Percentiles rank a stretch among this genome's conserved stretches.
Conservation (phyloP, 306 rosid species). For the Cicer yamashitae region DNA sequence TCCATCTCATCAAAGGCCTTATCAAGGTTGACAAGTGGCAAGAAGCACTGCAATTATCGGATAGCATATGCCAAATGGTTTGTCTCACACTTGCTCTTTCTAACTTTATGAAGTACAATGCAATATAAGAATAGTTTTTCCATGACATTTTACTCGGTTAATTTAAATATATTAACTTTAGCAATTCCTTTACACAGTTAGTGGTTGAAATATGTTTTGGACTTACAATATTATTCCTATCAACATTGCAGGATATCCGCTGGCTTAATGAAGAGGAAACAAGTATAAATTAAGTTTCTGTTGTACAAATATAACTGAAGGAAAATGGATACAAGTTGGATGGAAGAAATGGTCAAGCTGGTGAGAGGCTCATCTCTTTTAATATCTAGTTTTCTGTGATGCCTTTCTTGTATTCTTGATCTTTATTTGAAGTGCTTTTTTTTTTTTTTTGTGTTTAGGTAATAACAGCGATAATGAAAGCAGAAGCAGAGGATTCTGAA, state of each 20-base stretch:
- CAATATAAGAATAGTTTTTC: constrained; percentile 13
- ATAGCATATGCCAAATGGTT: constrained; percentile 85
- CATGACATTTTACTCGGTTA: constrained; percentile 2
- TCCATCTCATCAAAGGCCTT: constrained; percentile 79
- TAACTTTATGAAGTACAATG: constrained; percentile 23
- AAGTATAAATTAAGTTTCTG: constrained; percentile 29
- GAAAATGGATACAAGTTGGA: constrained; percentile 30
- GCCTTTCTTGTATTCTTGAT: constrained; percentile 31
- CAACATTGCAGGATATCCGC: constrained; percentile 45
- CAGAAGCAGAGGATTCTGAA: constrained; percentile 41
- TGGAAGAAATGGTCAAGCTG: constrained; percentile 43
- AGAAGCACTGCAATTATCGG: constrained; percentile 76
- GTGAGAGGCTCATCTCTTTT: constrained; percentile 30
- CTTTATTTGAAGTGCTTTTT: constrained; percentile 27
- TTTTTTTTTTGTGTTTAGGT: constrained; percentile 36
- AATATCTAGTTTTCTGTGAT: constrained; percentile 21
- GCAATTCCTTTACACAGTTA: constrained; percentile 4
- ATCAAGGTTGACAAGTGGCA: constrained; percentile 67
- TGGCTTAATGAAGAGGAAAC: constrained; percentile 52
- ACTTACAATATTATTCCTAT: constrained; percentile 20
- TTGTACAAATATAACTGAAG: constrained; percentile 27
- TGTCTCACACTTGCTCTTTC: constrained; percentile 54
- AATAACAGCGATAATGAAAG: constrained; percentile 9
- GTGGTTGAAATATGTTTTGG: constrained; percentile 6
- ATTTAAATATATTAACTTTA: constrained; percentile 16